A percentile compares a stretch with the other conserved stretches of the same genome.
Evolutionary conservation across 768 basidiomycete species (phyloP).

Genomic region (Lactarius sp.): DNA sequence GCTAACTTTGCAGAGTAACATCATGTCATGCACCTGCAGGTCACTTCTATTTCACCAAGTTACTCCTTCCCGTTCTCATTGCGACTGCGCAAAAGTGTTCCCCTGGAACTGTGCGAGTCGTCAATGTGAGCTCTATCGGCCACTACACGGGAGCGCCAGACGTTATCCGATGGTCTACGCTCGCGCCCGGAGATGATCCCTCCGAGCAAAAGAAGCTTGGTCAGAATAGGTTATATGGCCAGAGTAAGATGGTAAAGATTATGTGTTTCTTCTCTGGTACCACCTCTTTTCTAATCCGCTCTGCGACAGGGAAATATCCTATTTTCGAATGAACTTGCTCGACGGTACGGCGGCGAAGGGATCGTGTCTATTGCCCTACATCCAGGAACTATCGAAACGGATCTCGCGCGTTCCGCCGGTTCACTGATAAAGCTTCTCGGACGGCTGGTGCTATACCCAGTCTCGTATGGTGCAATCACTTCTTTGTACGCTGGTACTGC

Average conservation of each 20-base stretch:
- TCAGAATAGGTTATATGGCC: constrained; percentile 12
- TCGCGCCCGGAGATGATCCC: background rate
- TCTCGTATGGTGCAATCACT: constrained; percentile 18
- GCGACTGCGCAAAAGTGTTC: constrained; percentile 29
- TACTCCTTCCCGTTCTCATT: constrained; percentile 3
- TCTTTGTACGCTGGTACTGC: constrained; percentile 23
- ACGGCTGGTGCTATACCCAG: background rate
- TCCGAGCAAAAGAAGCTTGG: constrained; percentile 5
- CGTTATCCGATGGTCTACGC: constrained; percentile 23
- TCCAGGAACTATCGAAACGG: constrained; percentile 28
- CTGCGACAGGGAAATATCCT: constrained; percentile 40
- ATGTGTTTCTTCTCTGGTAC: background rate
- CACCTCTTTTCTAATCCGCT: background rate
- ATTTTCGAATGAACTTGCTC: constrained; percentile 40
- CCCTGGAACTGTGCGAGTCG: constrained; percentile 30
- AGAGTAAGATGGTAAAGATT: constrained; percentile 21
- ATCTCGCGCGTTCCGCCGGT: constrained; percentile 11
- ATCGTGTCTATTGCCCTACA: constrained; percentile 42
- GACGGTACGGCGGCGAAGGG: constrained; percentile 41
- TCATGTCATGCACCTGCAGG: background rate
- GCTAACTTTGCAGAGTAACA: background rate
- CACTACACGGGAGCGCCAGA: constrained; percentile 28
- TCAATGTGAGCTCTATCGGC: constrained; percentile 28
- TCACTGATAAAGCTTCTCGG: background rate
- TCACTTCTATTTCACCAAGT: constrained; percentile 8